Conservation (phyloP, 2,329 filamentous ascomycete species). For the Trichoderma guizhouense region DNA sequence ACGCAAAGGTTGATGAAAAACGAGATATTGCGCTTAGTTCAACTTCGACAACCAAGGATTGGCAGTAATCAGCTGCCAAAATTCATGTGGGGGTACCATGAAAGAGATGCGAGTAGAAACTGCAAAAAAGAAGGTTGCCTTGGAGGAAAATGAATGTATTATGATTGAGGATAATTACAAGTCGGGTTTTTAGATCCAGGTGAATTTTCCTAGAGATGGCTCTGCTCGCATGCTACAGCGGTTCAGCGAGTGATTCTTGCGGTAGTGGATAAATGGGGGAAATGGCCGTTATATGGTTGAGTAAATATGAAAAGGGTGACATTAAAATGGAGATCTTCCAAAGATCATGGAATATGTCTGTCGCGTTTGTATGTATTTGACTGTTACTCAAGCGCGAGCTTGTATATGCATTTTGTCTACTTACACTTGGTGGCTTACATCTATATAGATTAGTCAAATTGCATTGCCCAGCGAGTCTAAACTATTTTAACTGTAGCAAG, state of each 20-base stretch:
- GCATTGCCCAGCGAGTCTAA: neutral
- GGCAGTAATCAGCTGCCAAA: too few species aligned
- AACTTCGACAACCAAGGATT: neutral
- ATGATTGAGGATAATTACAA: too few species aligned
- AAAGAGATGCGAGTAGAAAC: too few species aligned
- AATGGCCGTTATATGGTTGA: neutral
- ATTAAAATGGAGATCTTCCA: neutral
- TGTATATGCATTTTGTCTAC: too few species aligned
- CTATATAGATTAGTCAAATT: neutral
- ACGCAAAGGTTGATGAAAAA: neutral
- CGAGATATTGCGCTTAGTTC: neutral
- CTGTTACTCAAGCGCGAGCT: neutral
- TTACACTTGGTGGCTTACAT: neutral
- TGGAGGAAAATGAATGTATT: neutral
- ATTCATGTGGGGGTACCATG: too few species aligned
- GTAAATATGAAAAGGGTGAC: neutral
- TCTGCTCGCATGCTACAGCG: neutral
- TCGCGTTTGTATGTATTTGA: neutral
- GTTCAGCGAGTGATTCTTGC: fast-evolving
- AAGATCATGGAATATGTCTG: neutral
- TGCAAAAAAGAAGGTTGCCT: too few species aligned
- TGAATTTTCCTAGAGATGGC: neutral
- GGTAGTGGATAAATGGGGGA: neutral
- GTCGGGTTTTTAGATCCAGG: neutral
- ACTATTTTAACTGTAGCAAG: neutral